A percentile compares a stretch with the other conserved stretches of the same genome.
phyloP scores from a whole-genome alignment of 2,329 filamentous ascomycete species.

The Cadophora malorum region DNA sequence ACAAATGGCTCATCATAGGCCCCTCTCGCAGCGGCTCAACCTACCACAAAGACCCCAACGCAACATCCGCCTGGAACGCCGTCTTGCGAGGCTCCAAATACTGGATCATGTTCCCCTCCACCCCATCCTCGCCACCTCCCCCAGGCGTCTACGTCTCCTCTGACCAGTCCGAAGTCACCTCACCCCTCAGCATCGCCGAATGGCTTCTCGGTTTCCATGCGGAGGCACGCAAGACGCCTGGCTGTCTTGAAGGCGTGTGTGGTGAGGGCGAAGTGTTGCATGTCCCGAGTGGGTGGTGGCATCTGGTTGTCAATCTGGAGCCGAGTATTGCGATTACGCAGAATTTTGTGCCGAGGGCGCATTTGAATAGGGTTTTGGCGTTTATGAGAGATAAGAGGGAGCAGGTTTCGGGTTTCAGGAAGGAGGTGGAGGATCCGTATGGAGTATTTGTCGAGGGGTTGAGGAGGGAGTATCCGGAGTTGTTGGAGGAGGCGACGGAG shows the following conservation, averaged over 20 bases:
- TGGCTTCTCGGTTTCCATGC: conserved; percentile 91
- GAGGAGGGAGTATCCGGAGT: conserved; percentile 64
- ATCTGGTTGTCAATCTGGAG: conserved; percentile 90
- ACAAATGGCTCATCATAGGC: conserved; percentile 91
- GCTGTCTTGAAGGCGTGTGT: conserved; percentile 87
- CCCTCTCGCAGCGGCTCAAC: conserved; percentile 88
- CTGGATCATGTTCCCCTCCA: conserved; percentile 95
- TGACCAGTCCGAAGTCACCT: conserved; percentile 92
- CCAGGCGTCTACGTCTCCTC: conserved; percentile 89
- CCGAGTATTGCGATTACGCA: conserved; percentile 88
- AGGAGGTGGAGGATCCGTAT: conserved; percentile 74
- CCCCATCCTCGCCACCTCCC: conserved; percentile 58
- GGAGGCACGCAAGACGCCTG: conserved; percentile 76
- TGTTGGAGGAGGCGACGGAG: conserved; percentile 69
- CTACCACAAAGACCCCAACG: conserved; percentile 86
- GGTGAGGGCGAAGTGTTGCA: conserved; percentile 84
- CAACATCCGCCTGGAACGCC: conserved; percentile 88
- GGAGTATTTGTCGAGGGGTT: conserved; percentile 76
- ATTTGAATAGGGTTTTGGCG: conserved; percentile 75
- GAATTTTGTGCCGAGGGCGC: conserved; percentile 83
- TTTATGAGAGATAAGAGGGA: conserved; percentile 84
- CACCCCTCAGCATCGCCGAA: conserved; percentile 93
- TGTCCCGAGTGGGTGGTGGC: conserved; percentile 96
- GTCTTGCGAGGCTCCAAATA: conserved; percentile 91
- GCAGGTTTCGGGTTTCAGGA: conserved; percentile 85